Evolutionary conservation across 768 basidiomycete genomes (phyloP).

Genomic region (Ramaria sp.): DNA sequence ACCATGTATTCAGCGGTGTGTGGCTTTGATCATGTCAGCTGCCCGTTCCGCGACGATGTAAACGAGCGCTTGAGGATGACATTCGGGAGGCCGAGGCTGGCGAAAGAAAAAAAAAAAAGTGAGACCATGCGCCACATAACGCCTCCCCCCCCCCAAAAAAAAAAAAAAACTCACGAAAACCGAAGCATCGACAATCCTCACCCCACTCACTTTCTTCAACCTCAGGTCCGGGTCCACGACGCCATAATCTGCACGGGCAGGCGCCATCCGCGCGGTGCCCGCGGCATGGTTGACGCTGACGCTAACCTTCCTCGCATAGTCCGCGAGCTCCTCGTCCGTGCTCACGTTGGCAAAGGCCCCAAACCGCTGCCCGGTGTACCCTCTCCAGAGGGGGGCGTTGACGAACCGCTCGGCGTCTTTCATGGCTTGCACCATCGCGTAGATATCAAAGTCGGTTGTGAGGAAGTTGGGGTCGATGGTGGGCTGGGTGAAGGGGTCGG

Average conservation of each 20-base stretch:
- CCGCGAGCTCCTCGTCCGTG: slow-evolving; percentile 20
- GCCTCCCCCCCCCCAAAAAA: too few species aligned
- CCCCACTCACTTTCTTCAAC: too few species aligned
- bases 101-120: too few species aligned
- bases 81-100: slow-evolving; percentile 10
- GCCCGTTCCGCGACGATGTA: slow-evolving; percentile 13
- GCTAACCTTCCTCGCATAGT: slow-evolving; percentile 15
- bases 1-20: too few species aligned
- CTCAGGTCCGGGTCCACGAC: slow-evolving; percentile 28
- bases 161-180: slow-evolving; percentile 21
- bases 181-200: slow-evolving; percentile 31
- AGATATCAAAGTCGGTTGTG: slow-evolving; percentile 20
- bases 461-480: too few species aligned
- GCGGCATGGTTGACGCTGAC: slow-evolving; percentile 22
- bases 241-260: slow-evolving; percentile 18
- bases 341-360: slow-evolving; percentile 8
- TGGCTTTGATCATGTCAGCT: too few species aligned
- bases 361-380: slow-evolving; percentile 17
- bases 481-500: too few species aligned
- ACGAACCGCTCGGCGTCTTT: slow-evolving; percentile 18
- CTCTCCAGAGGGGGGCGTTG: slow-evolving; percentile 19
- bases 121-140: not conserved
- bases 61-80: slow-evolving; percentile 8
- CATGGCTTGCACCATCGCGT: slow-evolving; percentile 21
- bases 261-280: slow-evolving; percentile 25